phyloP scores from a whole-genome alignment of 2,329 filamentous ascomycete species.

The Nannizziopsis arthrosporioides region DNA sequence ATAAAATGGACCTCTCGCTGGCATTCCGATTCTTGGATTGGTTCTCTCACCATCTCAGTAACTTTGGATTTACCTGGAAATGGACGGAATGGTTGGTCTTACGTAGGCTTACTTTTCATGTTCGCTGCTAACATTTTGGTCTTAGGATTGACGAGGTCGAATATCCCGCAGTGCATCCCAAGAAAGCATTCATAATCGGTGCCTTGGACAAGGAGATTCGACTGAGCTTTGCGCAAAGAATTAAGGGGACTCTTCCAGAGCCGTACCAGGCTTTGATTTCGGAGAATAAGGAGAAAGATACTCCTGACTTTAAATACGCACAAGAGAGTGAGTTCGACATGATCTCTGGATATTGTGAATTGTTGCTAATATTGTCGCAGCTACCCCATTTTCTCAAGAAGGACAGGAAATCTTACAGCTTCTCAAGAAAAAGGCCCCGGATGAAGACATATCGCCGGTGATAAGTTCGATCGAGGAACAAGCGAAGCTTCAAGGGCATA shows the following conservation, averaged over 20 bases:
- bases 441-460: conserved; percentile 73
- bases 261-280: conserved; percentile 71
- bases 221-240: conserved; percentile 87
- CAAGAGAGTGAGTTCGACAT: conserved; percentile 49
- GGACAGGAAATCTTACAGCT: conserved; percentile 71
- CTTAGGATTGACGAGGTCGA: conserved; percentile 64
- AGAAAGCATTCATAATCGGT: conserved; percentile 85
- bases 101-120: background rate
- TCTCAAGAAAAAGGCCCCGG: conserved; percentile 69
- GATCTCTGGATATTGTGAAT: conserved; percentile 4
- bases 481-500: conserved; percentile 55
- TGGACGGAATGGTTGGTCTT: conserved; percentile 77
- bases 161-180: conserved; percentile 65
- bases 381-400: conserved; percentile 68
- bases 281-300: conserved; percentile 83
- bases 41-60: conserved; percentile 96
- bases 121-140: background rate
- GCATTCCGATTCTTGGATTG: conserved; percentile 84
- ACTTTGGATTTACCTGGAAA: conserved; percentile 99
- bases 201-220: conserved; percentile 94
- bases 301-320: conserved; percentile 87
- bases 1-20: conserved; percentile 76
- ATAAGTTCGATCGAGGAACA: conserved; percentile 72
- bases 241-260: conserved; percentile 82
- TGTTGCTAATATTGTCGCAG: conserved; percentile 32